Percentiles rank a stretch among this genome's conserved stretches.
phyloP scores from a whole-genome alignment of 163 green algal species.

The Chloromonas sp. region DNA sequence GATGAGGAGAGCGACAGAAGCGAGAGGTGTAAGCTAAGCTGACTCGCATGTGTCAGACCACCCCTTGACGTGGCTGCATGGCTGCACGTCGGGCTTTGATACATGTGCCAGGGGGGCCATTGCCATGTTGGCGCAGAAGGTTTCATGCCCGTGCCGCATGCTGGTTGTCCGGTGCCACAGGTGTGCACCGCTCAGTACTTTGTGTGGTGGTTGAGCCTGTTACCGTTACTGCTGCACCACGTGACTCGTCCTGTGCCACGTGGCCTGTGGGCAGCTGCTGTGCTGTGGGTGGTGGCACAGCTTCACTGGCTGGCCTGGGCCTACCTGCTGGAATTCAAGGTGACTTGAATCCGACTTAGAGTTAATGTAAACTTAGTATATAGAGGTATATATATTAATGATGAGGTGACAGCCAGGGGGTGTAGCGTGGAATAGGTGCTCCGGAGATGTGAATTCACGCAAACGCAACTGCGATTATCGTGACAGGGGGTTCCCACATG shows the following conservation, averaged over 20 bases:
- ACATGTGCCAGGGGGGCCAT: too few relatives aligned
- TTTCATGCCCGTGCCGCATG: too few relatives aligned
- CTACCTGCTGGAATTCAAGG: slow-evolving; percentile 85
- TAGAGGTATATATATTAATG: too few relatives aligned
- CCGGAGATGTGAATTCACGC: not conserved
- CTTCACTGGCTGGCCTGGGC: slow-evolving; percentile 84
- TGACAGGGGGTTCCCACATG: too few relatives aligned
- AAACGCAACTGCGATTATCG: too few relatives aligned
- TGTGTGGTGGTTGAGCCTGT: slow-evolving; percentile 86
- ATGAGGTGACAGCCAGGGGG: too few relatives aligned
- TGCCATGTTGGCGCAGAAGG: too few relatives aligned
- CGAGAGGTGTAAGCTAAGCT: too few relatives aligned
- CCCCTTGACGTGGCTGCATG: too few relatives aligned
- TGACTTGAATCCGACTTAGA: not conserved
- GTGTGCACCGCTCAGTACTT: slow-evolving; percentile 93
- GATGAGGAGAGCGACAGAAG: too few relatives aligned
- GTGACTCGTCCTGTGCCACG: slow-evolving; percentile 25
- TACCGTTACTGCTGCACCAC: slow-evolving; percentile 69
- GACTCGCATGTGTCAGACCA: too few relatives aligned
- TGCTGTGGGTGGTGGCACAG: slow-evolving; percentile 54
- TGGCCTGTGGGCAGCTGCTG: slow-evolving; percentile 22
- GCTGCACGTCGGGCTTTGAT: too few relatives aligned
- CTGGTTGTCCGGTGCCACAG: slow-evolving; percentile 14
- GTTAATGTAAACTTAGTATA: not conserved
- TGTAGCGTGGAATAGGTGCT: not conserved